Conservation (phyloP, 257 asterid species). For the Rhazya stricta region DNA sequence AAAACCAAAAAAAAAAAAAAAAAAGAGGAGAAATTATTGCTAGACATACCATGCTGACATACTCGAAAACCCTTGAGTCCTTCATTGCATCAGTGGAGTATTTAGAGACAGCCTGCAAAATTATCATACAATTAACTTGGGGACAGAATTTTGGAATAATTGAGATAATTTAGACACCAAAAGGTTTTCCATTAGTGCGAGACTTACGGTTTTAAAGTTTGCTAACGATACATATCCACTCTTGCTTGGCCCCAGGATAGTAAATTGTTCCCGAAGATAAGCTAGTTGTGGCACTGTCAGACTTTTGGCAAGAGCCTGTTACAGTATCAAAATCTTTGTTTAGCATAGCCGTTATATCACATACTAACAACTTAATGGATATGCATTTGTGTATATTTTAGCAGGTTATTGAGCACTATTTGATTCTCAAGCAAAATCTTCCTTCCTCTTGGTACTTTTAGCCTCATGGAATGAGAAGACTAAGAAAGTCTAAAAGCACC, state of each 20-base stretch:
- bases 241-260: constrained; percentile 74
- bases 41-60: constrained; percentile 56
- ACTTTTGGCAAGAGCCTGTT: constrained; percentile 88
- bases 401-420: background rate
- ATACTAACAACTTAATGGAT: background rate
- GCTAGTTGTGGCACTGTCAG: constrained; percentile 70
- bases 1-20: too few species aligned
- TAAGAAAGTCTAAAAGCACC: background rate
- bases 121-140: constrained; percentile 5
- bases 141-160: background rate
- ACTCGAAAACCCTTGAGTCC: constrained; percentile 88
- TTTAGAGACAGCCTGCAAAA: constrained; percentile 58
- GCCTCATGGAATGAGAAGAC: background rate
- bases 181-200: constrained; percentile 10
- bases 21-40: background rate
- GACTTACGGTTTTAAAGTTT: constrained; percentile 61
- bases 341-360: background rate
- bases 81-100: constrained; percentile 81
- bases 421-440: background rate
- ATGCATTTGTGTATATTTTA: background rate
- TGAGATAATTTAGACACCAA: background rate
- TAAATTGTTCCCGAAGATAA: constrained; percentile 86
- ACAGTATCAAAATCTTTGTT: background rate
- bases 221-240: constrained; percentile 70
- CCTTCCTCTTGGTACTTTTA: background rate